A percentile compares a stretch with the other conserved stretches of the same genome.
These are phyloP conservation scores for Termitomyces eurrhizus DNA, from an alignment of 768 basidiomycete genomes.

Conservation along the genomic window DNA sequence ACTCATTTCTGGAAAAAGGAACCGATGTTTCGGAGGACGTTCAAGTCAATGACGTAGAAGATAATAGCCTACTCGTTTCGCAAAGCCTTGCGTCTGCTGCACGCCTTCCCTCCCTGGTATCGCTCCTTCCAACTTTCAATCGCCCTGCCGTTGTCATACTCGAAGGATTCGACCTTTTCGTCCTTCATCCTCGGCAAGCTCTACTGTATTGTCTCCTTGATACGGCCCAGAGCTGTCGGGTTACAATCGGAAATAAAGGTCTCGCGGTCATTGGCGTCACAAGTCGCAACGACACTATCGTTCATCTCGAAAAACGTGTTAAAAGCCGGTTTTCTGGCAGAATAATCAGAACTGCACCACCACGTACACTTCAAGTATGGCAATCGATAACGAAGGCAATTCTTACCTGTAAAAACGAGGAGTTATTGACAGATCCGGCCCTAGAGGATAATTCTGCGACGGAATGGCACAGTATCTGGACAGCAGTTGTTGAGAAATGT, in stretches of 20 bases:
- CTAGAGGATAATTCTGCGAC: constrained; percentile 21
- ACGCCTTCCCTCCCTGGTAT: constrained; percentile 71
- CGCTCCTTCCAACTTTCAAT: constrained; percentile 71
- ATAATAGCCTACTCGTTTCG: constrained; percentile 43
- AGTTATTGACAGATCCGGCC: constrained; percentile 12
- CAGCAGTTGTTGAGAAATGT: constrained; percentile 50
- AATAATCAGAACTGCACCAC: constrained; percentile 73
- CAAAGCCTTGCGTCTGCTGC: constrained; percentile 38
- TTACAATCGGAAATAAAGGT: constrained; percentile 56
- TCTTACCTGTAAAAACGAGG: constrained; percentile 32
- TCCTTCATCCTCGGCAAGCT: constrained; percentile 86
- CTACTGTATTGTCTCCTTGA: constrained; percentile 94
- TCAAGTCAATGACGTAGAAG: constrained; percentile 21
- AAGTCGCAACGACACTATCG: constrained; percentile 82
- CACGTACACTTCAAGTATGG: constrained; percentile 46
- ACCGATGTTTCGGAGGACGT: constrained; percentile 30
- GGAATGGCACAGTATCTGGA: constrained; percentile 69
- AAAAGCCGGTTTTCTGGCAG: constrained; percentile 96
- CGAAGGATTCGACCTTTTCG: constrained; percentile 93
- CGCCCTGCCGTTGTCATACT: constrained; percentile 81
- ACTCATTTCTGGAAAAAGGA: constrained; percentile 41
- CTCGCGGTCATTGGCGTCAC: constrained; percentile 86
- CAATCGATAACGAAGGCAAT: constrained; percentile 42
- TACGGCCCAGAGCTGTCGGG: constrained; percentile 82
- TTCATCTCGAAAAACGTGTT: constrained; percentile 90